phyloP scores from a whole-genome alignment of 257 asterid species.

The Ajuga chamaepitys region DNA sequence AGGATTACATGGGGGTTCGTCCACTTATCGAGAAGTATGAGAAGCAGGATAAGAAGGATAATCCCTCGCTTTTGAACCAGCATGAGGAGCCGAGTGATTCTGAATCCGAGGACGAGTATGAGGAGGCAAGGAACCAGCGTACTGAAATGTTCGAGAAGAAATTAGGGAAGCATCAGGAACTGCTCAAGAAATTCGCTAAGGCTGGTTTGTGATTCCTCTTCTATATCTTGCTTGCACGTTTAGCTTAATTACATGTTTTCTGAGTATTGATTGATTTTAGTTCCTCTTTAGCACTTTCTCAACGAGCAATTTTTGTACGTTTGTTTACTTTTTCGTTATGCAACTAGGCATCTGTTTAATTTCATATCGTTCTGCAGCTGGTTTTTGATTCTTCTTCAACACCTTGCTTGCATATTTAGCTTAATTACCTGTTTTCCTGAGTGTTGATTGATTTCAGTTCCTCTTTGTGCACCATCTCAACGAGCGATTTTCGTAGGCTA shows the following conservation, averaged over 20 bases:
- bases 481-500: background rate
- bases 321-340: background rate
- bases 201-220: conserved; percentile 43
- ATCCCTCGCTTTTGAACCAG: conserved; percentile 12
- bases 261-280: too few relatives aligned
- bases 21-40: conserved; percentile 42
- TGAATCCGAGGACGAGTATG: conserved; percentile 76
- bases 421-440: too few relatives aligned
- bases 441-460: too few relatives aligned
- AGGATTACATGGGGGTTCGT: conserved; percentile 43
- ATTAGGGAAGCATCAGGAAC: conserved; percentile 46
- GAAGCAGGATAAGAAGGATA: conserved; percentile 38
- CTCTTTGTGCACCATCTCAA: too few relatives aligned
- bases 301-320: background rate
- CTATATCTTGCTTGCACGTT: background rate
- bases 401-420: too few relatives aligned
- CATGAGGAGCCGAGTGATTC: conserved; percentile 69
- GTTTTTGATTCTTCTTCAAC: too few relatives aligned
- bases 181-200: conserved; percentile 51
- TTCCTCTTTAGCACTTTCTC: too few relatives aligned
- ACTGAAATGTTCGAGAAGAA: conserved; percentile 46
- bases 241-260: background rate
- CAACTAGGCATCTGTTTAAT: too few relatives aligned
- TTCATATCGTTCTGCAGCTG: too few relatives aligned
- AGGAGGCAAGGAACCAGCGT: conserved; percentile 31